Evolutionary conservation across 805 yeast genomes (phyloP).

Genomic region (Sugiyamaella americana): DNA sequence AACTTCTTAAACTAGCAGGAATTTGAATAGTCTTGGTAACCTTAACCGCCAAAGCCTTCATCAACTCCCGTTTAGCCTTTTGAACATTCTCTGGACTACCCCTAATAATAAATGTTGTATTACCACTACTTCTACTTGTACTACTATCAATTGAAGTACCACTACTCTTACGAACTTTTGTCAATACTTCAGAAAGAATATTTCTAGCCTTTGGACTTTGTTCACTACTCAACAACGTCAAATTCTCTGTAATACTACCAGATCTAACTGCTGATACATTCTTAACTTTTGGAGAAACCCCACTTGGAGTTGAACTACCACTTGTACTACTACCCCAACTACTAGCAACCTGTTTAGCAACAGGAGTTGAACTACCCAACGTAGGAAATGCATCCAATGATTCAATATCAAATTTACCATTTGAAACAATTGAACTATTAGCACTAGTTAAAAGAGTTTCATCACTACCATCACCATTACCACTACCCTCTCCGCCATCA

Average conservation of each 20-base stretch:
- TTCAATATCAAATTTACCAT: constrained; percentile 18
- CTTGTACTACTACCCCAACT: constrained; percentile 10
- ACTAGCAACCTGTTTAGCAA: constrained; percentile 9
- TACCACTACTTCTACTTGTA: constrained; percentile 63
- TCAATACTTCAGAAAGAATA: constrained; percentile 63
- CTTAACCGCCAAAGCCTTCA: constrained; percentile 73
- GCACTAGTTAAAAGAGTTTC: background rate
- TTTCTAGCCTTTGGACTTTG: constrained; percentile 56
- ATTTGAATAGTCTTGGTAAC: constrained; percentile 52
- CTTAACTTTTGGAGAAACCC: constrained; percentile 14
- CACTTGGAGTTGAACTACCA: constrained; percentile 1
- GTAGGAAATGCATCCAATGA: constrained; percentile 30
- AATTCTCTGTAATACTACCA: constrained; percentile 67
- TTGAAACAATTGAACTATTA: background rate
- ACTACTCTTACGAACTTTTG: constrained; percentile 52
- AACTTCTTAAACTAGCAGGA: constrained; percentile 72
- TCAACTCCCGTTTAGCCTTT: constrained; percentile 67
- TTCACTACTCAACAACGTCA: constrained; percentile 63
- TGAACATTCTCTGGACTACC: constrained; percentile 65
- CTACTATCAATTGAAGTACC: constrained; percentile 77
- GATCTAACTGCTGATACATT: constrained; percentile 44
- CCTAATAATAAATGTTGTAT: constrained; percentile 75
- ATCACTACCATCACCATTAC: background rate
- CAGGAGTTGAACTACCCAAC: constrained; percentile 19
- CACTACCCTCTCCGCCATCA: constrained; percentile 1